phyloP scores from a whole-genome alignment of 1,139 yeast genomes.

The Suhomyces kunorum region DNA sequence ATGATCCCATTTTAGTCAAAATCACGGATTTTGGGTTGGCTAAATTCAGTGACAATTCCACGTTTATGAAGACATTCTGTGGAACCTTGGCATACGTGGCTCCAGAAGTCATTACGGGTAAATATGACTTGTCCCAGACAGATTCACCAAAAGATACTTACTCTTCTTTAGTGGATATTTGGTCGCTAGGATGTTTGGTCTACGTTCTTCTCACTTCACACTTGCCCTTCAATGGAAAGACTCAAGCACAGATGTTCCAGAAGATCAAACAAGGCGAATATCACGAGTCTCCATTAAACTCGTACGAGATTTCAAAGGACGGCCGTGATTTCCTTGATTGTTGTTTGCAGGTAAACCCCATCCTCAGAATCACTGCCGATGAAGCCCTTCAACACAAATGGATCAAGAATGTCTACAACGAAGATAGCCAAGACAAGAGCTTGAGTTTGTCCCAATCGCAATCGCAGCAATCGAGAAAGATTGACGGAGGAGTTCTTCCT shows the following conservation, averaged over 20 bases:
- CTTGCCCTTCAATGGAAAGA: constrained; percentile 88
- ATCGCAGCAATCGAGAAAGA: constrained; percentile 59
- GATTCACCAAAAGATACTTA: constrained; percentile 45
- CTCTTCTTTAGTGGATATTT: constrained; percentile 87
- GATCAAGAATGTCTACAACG: constrained; percentile 41
- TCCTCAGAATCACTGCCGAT: constrained; percentile 65
- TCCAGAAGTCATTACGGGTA: constrained; percentile 87
- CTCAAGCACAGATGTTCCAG: constrained; percentile 80
- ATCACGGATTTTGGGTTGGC: constrained; percentile 94
- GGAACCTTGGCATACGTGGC: constrained; percentile 92
- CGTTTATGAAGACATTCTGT: constrained; percentile 84
- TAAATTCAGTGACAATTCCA: constrained; percentile 72
- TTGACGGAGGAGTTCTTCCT: constrained; percentile 50
- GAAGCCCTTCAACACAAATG: constrained; percentile 75
- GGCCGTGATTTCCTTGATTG: constrained; percentile 70
- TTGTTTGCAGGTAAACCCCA: constrained; percentile 75
- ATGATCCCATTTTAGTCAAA: constrained; percentile 85
- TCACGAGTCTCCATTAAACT: constrained; percentile 75
- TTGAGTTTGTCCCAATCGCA: constrained; percentile 71
- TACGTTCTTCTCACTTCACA: constrained; percentile 90
- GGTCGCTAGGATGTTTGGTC: constrained; percentile 87
- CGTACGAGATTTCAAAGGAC: constrained; percentile 60
- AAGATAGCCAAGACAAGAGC: constrained; percentile 39
- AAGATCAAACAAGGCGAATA: constrained; percentile 78
- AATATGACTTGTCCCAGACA: constrained; percentile 44